Evolutionary conservation across 805 yeast genomes (phyloP), one percentile per base, ranked within the genome.

Genomic region (Zygosaccharomyces rouxii): DNA sequence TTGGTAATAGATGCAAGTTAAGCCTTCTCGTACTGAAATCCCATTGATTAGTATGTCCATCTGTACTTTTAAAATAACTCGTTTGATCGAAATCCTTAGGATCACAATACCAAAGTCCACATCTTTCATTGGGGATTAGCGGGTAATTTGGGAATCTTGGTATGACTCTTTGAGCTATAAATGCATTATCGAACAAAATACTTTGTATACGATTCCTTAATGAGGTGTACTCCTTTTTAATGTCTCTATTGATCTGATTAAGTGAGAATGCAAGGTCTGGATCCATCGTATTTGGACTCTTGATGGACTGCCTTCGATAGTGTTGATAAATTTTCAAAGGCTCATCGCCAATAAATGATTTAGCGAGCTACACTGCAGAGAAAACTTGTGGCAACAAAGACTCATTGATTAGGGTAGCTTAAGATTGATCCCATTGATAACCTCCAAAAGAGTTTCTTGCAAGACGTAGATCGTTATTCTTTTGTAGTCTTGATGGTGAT

Each of bases 1-100:
- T 41, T 0, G 79, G 78, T 2, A 89, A 58, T 2, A 89, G 62
- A 59, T 89, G 95, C 49, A 86, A 69, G 64, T 89, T 89, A 33
- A 89, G 68, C 39, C 97, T 68, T 43, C 95, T 71, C 14, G 79
- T 65, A 29, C 88, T 83, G 58, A 89, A 89, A 28, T 76, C 74
- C 96, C 96, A 89, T 54, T 86, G 82, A 47, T 77, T 76, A 0
- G 80, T 81, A 59, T 89, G 97, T 0, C 97, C 97, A 67, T 89
- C 97, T 0, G 97, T 89, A 22, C 95, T 85, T 60, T 89, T 89
- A 70, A 89, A 89, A 59, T 89, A 89, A 14, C 83, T 78, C 0
- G 83, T 72, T 3, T 76, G 79, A 0, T 47, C 38, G 21, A 66
- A 69, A 0, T 55, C 40, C 0, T 51, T 47, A 0, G 85, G 81